Conservation (phyloP, 148 eudicot genomes). For the Oxyria digyna region DNA sequence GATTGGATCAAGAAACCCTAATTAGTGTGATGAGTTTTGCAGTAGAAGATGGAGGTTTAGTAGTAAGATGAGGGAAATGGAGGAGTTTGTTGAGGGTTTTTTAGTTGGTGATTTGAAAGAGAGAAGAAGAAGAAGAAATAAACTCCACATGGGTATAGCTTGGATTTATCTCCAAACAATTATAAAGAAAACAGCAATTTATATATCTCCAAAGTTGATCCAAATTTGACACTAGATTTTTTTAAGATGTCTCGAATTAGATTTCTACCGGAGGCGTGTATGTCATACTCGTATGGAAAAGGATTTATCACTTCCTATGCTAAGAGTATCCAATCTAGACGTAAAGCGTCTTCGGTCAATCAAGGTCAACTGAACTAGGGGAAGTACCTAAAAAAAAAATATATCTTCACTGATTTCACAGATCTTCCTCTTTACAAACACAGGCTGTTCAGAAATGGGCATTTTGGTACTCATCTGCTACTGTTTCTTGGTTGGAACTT, state of each 20-base stretch:
- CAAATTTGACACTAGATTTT: no score
- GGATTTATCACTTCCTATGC: no score
- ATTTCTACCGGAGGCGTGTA: no score
- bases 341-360: no score
- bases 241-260: no score
- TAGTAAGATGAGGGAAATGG: neutral
- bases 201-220: no score
- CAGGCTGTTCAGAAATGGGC: slow-evolving; percentile 8
- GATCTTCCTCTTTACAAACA: neutral
- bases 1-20: neutral
- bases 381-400: no score
- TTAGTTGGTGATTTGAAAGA: neutral
- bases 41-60: neutral
- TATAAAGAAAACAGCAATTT: neutral
- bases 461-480: neutral
- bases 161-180: slow-evolving; percentile 28
- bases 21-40: neutral
- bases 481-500: slow-evolving; percentile 3
- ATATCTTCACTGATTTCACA: neutral
- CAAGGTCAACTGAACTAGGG: no score
- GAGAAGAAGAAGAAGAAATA: slow-evolving; percentile 16
- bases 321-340: no score
- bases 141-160: slow-evolving; percentile 45
- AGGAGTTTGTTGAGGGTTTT: neutral
- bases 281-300: no score